Evolutionary conservation across 176 grass and related monocot genomes (phyloP).

Genomic region (Bonia amplexicaulis): DNA sequence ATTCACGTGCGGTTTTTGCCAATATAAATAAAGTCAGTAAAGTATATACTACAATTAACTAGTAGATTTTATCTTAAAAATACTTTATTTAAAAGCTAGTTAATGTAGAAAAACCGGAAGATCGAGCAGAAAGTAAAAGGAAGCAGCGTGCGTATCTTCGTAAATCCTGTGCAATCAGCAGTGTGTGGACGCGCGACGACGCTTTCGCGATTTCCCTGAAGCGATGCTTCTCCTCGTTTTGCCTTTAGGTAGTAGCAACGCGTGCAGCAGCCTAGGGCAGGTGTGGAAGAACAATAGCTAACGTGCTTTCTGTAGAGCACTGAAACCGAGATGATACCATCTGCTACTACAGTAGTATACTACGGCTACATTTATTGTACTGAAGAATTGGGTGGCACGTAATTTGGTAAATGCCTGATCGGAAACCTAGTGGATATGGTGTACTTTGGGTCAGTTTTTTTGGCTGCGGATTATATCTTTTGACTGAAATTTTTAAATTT

Average conservation of each 20-base stretch:
- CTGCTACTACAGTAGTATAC: background rate
- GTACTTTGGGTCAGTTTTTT: background rate
- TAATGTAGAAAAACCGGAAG: too few relatives aligned
- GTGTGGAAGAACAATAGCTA: background rate
- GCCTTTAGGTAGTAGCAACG: background rate
- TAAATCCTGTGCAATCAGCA: constrained; percentile 32
- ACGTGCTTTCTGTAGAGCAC: background rate
- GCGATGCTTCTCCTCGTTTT: background rate
- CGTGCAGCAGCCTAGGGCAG: background rate
- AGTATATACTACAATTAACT: too few relatives aligned
- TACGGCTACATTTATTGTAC: background rate
- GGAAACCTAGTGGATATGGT: background rate
- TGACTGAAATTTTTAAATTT: too few relatives aligned
- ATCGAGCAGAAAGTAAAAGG: constrained; percentile 14
- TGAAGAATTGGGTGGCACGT: constrained; percentile 30
- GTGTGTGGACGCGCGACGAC: background rate
- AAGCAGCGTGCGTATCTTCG: constrained; percentile 16
- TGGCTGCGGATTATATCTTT: too few relatives aligned
- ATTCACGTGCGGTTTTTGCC: too few relatives aligned
- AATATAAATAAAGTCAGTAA: too few relatives aligned
- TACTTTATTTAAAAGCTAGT: too few relatives aligned
- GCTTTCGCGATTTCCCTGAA: background rate
- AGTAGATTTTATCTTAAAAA: too few relatives aligned
- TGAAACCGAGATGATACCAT: background rate
- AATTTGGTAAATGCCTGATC: constrained; percentile 27